Base-by-base conservation (phyloP, 116 monocot species). In the Phalaenopsis hybrid region DNA sequence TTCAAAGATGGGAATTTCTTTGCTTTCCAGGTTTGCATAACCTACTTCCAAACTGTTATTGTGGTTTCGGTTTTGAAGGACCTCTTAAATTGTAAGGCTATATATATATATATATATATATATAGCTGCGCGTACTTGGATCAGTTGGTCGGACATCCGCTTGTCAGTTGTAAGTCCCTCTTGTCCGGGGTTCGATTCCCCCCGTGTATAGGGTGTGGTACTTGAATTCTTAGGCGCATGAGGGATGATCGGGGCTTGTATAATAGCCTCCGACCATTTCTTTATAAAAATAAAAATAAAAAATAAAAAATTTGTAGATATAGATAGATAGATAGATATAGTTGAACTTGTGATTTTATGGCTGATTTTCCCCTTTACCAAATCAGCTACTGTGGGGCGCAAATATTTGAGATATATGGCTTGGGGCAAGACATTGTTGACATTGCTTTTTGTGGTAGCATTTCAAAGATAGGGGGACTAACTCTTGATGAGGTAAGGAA, bases 1-100 rank as follows among this genome's bases (percentile, higher is more conserved):
- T 75, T 99, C 99, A 49, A 99, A 99, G 88, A 99, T 99, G 99
- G 99, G 99, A n/a, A 99, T 99, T 79, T 99, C 87, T 31, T 88
- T 99, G 80, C 99, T 99, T 83, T 99, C 99, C 12, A 99, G 99
- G 99, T 96, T 81, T 87, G 85, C 8, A 18, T 52, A 75, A 81
- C 63, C 1, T 61, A 23, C 18, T 76, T n/a, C 57, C 28, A 0
- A 31, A 50, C 23, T 8, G 57, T 20, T 8, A 6, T 59, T 52
- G 52, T 52, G 52, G 52, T 52, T 52, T 52, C 52, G 15, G 10
- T 52, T 52, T 52, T 52, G 13, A 52, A 15, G 12, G 31, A 31
- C 0, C 31, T 31, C 31, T 31, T 52, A 52, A 28, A 50, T 76
- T 67, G 4, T 49, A 1, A 16, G 0, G 31, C 31, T 31, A 31